These are phyloP conservation scores for Fusarium lyarnte DNA, from an alignment of 2,329 filamentous ascomycete genomes.

Conservation along the genomic window DNA sequence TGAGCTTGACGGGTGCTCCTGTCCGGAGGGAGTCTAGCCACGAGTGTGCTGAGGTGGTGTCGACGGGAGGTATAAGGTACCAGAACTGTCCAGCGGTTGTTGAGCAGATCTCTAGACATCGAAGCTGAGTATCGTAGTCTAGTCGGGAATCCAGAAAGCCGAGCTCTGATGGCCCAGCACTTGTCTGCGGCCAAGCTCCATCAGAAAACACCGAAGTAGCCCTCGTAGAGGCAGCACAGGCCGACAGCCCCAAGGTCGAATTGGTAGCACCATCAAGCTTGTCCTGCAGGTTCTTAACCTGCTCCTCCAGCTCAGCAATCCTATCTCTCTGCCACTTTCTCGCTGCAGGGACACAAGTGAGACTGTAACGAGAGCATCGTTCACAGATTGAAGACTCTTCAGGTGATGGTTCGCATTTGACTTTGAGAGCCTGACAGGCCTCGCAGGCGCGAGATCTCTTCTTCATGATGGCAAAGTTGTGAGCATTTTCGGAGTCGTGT, in stretches of 20 bases:
- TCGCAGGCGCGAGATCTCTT: slow-evolving; percentile 32
- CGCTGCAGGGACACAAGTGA: slow-evolving; percentile 20
- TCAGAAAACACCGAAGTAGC: slow-evolving; percentile 19
- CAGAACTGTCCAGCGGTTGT: not conserved
- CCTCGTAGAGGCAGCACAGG: slow-evolving; percentile 6
- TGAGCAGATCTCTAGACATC: not conserved
- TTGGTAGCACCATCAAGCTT: not conserved
- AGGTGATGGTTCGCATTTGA: slow-evolving; percentile 21
- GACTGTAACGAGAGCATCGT: slow-evolving; percentile 10
- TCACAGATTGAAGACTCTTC: slow-evolving; percentile 5
- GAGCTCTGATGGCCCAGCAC: not conserved
- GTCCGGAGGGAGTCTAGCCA: slow-evolving; percentile 6
- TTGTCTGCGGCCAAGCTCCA: not conserved
- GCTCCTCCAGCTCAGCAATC: slow-evolving; percentile 19
- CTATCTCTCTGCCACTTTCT: slow-evolving; percentile 26
- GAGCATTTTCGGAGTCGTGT: not conserved
- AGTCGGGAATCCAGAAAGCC: slow-evolving; percentile 13
- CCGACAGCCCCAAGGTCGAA: not conserved
- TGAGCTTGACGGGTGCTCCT: slow-evolving; percentile 6
- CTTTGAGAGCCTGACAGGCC: slow-evolving; percentile 28
- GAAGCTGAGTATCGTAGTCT: slow-evolving; percentile 7
- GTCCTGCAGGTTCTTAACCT: slow-evolving; percentile 19
- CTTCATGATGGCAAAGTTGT: not conserved
- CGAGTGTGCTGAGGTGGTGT: not conserved
- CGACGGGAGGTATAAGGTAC: slow-evolving; percentile 1